Evolutionary conservation across 2,329 filamentous ascomycete species (phyloP), one percentile per base, ranked within the genome.

Genomic region (Rhytidhysteron rufulum): DNA sequence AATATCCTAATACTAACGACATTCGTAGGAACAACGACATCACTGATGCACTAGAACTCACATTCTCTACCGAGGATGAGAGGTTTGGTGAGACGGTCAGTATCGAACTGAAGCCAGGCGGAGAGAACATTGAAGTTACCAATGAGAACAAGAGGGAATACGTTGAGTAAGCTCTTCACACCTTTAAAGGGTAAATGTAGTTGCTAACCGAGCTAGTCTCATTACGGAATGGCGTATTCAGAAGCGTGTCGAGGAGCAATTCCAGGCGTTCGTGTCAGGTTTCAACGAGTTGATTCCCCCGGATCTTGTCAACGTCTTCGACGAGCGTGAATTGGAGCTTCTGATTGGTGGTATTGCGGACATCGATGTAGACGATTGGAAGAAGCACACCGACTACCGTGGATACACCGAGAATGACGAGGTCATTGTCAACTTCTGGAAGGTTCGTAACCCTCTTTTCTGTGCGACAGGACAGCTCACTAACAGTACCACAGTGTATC

Each of bases 71-170:
- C 2, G 93, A 98, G 62, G 93, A 98, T 61, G 93, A 97, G 71
- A 83, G 91, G 46, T 98, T 98, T 60, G 93, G 93, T 47, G 91
- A 96, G 53, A 85, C 91, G 56, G 88, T 86, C 29, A 93, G 90
- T 13, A 89, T 98, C 60, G 93, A 98, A 63, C 77, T 98, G 51
- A 96, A 94, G 63, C 88, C 89, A 11, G 79, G 83, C 59, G 93
- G 93, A 41, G 81, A 88, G 51, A 80, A 98, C 57, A 95, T 98
- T 47, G 87, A 94, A 17, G 93, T 98, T 31, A 97, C 90, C 15
- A 95, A 98, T 63, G 90, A 95, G 61, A 98, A 98, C 77, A 98
- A 98, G 79, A 87, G 87, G 70, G 90, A 97, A 77, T 98, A 98
- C 59, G 88, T 98, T 48, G 93, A 98, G 79, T 84, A 72, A 66